Base-by-base conservation (phyloP, 495 filamentous ascomycete species). In the Penicillium angulare region DNA sequence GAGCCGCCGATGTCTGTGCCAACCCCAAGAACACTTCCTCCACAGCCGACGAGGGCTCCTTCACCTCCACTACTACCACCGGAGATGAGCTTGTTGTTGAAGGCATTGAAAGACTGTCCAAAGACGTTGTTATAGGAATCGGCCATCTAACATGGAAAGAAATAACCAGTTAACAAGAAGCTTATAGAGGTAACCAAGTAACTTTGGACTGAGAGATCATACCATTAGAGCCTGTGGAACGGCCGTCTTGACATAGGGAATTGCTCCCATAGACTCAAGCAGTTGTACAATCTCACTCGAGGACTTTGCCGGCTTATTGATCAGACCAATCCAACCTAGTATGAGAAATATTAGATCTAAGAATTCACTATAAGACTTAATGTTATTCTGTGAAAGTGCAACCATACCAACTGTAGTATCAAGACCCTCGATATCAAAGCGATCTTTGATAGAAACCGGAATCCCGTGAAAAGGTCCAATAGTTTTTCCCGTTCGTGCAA, bases 1-100 rank as follows among this genome's bases (percentile, higher is more conserved):
- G 80, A 86, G 3, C 85, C 85, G 22, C 72, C 86, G 46, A 88
- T 81, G 55, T 88, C 86, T 3, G 81, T 83, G 0, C 84, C 85
- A 26, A 88, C 79, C 1, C 86, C 86, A 1, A 87, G 59, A 26
- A 77, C 64, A 23, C 76, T 80, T 0, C 83, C 84, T 10, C 77
- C 58, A 6, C 79, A 57, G 0, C 71, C 80, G 18, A 87, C 47
- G 3, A 88, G 66, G 0, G 85, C 81, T 7, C 74, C 80, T 59
- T 89, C 85, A 27, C 86, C 85, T 3, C 84, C 83, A 4, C 79
- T 80, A 23, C 77, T 81, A 0, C 84, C 85, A 9, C 85, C 85
- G 10, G 75, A 57, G 8, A 77, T 84, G 26, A 86, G 61, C 1
- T 64, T 64, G 12, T 57, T 65, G 57, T 86, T 84, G 60, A 72